Evolutionary conservation across 2,329 filamentous ascomycete genomes (phyloP).

Genomic region (Fusarium aywerte): DNA sequence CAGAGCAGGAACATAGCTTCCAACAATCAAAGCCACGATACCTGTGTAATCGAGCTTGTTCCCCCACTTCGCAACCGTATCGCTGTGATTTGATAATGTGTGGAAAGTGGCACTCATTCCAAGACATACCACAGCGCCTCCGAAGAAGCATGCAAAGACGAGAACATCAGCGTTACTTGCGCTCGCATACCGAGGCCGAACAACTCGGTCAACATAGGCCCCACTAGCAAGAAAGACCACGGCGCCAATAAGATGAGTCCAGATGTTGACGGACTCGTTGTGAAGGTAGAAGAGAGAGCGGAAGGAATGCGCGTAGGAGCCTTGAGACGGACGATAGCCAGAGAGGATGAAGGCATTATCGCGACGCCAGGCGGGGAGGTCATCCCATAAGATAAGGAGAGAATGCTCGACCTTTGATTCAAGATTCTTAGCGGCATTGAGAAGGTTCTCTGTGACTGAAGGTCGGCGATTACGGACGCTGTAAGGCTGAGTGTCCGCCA

Average conservation of each 20-base stretch:
- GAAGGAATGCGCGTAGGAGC: slow-evolving; percentile 60
- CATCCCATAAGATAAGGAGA: slow-evolving; percentile 66
- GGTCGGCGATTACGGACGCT: slow-evolving; percentile 46
- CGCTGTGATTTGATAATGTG: slow-evolving; percentile 85
- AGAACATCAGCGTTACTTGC: slow-evolving; percentile 72
- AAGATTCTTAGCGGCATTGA: slow-evolving; percentile 42
- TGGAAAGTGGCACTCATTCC: slow-evolving; percentile 89
- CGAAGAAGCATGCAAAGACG: slow-evolving; percentile 82
- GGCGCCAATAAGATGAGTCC: slow-evolving; percentile 73
- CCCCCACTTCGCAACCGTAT: slow-evolving; percentile 79
- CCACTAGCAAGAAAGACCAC: slow-evolving; percentile 65
- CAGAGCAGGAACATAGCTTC: slow-evolving; percentile 87
- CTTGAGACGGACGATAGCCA: slow-evolving; percentile 64
- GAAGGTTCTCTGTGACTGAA: slow-evolving; percentile 46
- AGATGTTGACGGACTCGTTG: slow-evolving; percentile 73
- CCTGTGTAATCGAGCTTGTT: slow-evolving; percentile 96
- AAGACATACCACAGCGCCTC: slow-evolving; percentile 76
- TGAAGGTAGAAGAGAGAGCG: slow-evolving; percentile 64
- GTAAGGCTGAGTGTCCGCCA: slow-evolving; percentile 16
- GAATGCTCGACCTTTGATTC: slow-evolving; percentile 56
- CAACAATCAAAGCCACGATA: slow-evolving; percentile 91
- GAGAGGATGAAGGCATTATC: slow-evolving; percentile 67
- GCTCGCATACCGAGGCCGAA: slow-evolving; percentile 73
- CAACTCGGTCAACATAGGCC: slow-evolving; percentile 63
- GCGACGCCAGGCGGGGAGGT: slow-evolving; percentile 68